A percentile compares a stretch with the other conserved stretches of the same genome.
Evolutionary conservation across 2,329 filamentous ascomycete species (phyloP).

Genomic region (Microascus cirrosus): DNA sequence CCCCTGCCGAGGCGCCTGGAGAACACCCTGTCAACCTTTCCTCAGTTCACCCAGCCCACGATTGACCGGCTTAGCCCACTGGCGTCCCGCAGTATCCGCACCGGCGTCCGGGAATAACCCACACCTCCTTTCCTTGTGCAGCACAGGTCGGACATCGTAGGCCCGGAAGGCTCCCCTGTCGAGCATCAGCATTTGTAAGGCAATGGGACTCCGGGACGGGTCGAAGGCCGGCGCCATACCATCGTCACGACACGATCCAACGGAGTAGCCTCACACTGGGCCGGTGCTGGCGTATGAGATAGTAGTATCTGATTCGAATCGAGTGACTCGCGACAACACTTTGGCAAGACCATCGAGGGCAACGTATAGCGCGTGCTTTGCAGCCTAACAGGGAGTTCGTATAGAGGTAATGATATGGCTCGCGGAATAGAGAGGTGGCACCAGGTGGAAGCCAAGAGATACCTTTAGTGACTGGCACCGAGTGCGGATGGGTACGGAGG

Average conservation of each 20-base stretch:
- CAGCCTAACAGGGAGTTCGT: neutral
- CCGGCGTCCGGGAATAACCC: slow-evolving; percentile 41
- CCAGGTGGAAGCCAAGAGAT: neutral
- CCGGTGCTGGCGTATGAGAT: neutral
- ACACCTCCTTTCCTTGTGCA: slow-evolving; percentile 36
- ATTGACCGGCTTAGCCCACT: slow-evolving; percentile 14
- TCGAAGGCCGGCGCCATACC: neutral
- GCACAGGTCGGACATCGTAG: slow-evolving; percentile 41
- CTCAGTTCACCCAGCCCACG: neutral
- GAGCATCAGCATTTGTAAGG: neutral
- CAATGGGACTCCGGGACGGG: neutral
- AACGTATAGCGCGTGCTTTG: neutral
- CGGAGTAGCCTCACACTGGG: neutral
- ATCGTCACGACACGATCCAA: neutral
- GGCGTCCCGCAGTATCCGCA: slow-evolving; percentile 41
- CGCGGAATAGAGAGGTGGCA: neutral
- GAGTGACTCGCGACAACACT: neutral
- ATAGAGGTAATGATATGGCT: neutral
- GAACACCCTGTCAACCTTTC: neutral
- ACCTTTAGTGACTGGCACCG: neutral
- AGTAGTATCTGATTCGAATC: neutral
- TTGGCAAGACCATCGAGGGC: neutral
- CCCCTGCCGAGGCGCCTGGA: neutral
- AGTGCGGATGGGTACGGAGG: neutral
- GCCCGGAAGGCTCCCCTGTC: slow-evolving; percentile 26